phyloP scores from a whole-genome alignment of 179 eudicot genomes.

The Vitellaria paradoxa region DNA sequence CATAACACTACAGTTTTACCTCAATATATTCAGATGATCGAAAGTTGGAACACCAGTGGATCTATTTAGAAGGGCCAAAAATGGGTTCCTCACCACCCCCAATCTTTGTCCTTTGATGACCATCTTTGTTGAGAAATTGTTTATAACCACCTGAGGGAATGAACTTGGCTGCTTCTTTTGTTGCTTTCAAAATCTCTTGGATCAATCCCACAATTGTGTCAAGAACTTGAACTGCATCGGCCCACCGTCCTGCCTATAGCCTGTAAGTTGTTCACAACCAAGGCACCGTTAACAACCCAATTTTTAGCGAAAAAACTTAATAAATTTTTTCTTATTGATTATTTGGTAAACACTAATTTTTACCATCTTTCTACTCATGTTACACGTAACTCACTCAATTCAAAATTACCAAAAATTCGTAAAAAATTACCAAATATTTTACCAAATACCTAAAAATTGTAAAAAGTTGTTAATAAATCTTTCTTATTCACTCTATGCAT shows the following conservation, averaged over 20 bases:
- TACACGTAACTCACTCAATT: too few species aligned
- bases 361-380: too few species aligned
- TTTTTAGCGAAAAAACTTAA: too few species aligned
- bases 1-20: slow-evolving; percentile 21
- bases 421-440: too few species aligned
- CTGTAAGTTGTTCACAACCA: slow-evolving; percentile 27
- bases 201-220: slow-evolving; percentile 64
- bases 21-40: slow-evolving; percentile 39
- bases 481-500: too few species aligned
- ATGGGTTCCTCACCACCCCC: slow-evolving; percentile 63
- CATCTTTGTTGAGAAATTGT: slow-evolving; percentile 52
- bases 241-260: slow-evolving; percentile 70
- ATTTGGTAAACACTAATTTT: too few species aligned
- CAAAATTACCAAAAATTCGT: too few species aligned
- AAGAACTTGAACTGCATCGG: slow-evolving; percentile 65
- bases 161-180: slow-evolving; percentile 43
- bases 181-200: slow-evolving; percentile 53
- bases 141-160: slow-evolving; percentile 62
- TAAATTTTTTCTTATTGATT: too few species aligned
- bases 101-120: slow-evolving; percentile 53
- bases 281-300: too few species aligned
- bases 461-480: too few species aligned
- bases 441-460: too few species aligned
- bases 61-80: slow-evolving; percentile 33
- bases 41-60: slow-evolving; percentile 31